Evolutionary conservation across 208 protist species (phyloP), one percentile per base, ranked within the genome.

Genomic region (Vickermania spadyakhi): DNA sequence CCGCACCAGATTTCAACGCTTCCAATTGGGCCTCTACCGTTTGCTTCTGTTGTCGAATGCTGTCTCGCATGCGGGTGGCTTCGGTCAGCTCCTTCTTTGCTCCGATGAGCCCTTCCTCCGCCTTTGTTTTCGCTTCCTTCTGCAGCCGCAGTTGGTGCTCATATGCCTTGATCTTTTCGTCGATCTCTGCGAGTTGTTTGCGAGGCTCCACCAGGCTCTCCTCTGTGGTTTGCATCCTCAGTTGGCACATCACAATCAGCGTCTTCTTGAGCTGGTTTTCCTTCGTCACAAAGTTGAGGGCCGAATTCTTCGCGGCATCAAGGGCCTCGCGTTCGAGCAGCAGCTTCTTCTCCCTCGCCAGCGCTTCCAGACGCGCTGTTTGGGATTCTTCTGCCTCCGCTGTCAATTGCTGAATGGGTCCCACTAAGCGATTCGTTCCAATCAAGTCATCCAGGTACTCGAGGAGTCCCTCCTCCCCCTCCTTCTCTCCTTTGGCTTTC

Each of bases 381-480:
- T 98, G 98, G 11, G 96, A 72, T 29, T 70, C 65, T 56, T 99
- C 98, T 3, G 98, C 73, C 5, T 67, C 3, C 58, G 74, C 72
- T 1, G 75, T 84, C 28, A 79, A 68, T 21, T 86, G 67, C 29
- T 96, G 74, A 63, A 99, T 99, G 26, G 77, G 62, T 42, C 86
- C 73, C 7, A 98, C 72, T 62, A 91, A 98, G 53, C 85, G 65
- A 57, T 95, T 93, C 2, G 91, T 97, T 28, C 93, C 99, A 73
- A 99, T 99, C 36, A 99, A 96, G 70, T 99, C 98, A 72, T 99
- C 99, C 7, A 99, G 84, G 75, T 99, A 99, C 77, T 99, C 99
- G 2, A 99, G 84, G 3, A 99, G 75, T n/a, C 99, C 99, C 52
- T 96, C 94, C 56, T 99, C 97, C 50, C 97, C 78, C 29, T 97